These are phyloP conservation scores for Cadophora malorum DNA, from an alignment of 2,329 filamentous ascomycete genomes.

Conservation along the genomic window DNA sequence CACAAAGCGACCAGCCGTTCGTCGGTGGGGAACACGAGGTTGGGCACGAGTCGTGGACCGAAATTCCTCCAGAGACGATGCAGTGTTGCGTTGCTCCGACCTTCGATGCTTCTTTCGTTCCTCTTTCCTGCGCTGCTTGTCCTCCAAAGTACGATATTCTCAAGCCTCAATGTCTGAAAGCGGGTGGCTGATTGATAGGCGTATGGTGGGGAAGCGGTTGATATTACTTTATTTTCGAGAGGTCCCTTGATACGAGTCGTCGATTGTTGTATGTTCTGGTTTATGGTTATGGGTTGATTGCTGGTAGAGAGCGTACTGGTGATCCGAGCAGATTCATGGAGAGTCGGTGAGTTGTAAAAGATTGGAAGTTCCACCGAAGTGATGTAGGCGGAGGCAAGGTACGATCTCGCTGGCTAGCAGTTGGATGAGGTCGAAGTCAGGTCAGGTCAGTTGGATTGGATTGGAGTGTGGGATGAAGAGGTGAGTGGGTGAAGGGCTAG, in stretches of 20 bases:
- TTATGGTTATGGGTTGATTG: slow-evolving; percentile 10
- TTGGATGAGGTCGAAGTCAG: slow-evolving; percentile 32
- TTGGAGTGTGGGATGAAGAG: slow-evolving; percentile 18
- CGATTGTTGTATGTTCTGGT: slow-evolving; percentile 14
- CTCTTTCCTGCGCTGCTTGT: slow-evolving; percentile 3
- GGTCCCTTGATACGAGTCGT: not conserved
- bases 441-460: slow-evolving; percentile 14
- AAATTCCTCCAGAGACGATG: slow-evolving; percentile 21
- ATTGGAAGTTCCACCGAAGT: slow-evolving; percentile 20
- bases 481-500: slow-evolving; percentile 26
- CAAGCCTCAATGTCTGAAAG: slow-evolving; percentile 24
- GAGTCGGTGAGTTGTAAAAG: slow-evolving; percentile 29
- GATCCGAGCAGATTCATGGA: slow-evolving; percentile 27
- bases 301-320: slow-evolving; percentile 26
- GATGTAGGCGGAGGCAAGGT: slow-evolving; percentile 33
- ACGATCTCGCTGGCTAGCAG: slow-evolving; percentile 34
- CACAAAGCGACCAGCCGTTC: slow-evolving; percentile 36
- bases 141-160: slow-evolving; percentile 2
- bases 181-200: slow-evolving; percentile 22
- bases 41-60: slow-evolving; percentile 14
- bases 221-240: slow-evolving; percentile 31
- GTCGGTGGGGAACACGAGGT: slow-evolving; percentile 30
- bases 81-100: slow-evolving; percentile 25
- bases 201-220: slow-evolving; percentile 27
- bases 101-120: slow-evolving; percentile 3